phyloP scores from a whole-genome alignment of 2,329 filamentous ascomycete species.

The Polychaeton citri region DNA sequence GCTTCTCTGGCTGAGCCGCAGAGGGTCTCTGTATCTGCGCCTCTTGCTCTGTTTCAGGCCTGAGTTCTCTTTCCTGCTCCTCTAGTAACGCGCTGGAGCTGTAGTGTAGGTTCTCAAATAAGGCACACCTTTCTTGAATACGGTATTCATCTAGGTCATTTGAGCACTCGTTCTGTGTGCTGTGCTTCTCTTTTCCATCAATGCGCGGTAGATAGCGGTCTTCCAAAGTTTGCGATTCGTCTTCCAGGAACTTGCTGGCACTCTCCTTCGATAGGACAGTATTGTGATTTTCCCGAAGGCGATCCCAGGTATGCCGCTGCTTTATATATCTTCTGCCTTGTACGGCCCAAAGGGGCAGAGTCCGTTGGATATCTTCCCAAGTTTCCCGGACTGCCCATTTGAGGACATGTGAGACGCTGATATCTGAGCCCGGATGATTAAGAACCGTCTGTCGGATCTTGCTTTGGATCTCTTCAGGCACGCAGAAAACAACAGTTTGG shows the following conservation, averaged over 20 bases:
- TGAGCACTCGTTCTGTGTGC: slow-evolving; percentile 11
- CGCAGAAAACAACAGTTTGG: slow-evolving; percentile 50
- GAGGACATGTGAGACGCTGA: slow-evolving; percentile 44
- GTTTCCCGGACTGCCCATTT: slow-evolving; percentile 48
- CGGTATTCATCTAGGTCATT: slow-evolving; percentile 18
- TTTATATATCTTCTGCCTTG: slow-evolving; percentile 42
- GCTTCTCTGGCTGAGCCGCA: slow-evolving; percentile 23
- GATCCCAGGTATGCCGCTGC: slow-evolving; percentile 27
- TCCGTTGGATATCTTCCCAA: slow-evolving; percentile 33
- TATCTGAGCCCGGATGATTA: slow-evolving; percentile 7
- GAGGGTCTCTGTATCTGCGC: slow-evolving; percentile 39
- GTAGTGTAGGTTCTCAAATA: slow-evolving; percentile 11
- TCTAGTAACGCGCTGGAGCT: slow-evolving; percentile 36
- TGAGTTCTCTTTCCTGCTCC: slow-evolving; percentile 57
- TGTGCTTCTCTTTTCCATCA: neutral
- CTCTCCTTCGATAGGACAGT: slow-evolving; percentile 9
- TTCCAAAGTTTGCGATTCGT: slow-evolving; percentile 40
- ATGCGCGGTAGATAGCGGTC: slow-evolving; percentile 30
- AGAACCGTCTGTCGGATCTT: slow-evolving; percentile 32
- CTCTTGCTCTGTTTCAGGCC: slow-evolving; percentile 51
- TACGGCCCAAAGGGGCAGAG: slow-evolving; percentile 45
- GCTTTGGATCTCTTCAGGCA: slow-evolving; percentile 44
- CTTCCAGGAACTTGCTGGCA: slow-evolving; percentile 39
- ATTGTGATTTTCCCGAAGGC: slow-evolving; percentile 2
- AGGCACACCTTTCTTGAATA: slow-evolving; percentile 7